These are phyloP conservation scores for Penicillium odoratum DNA, from an alignment of 495 filamentous ascomycete genomes.

Conservation along the genomic window DNA sequence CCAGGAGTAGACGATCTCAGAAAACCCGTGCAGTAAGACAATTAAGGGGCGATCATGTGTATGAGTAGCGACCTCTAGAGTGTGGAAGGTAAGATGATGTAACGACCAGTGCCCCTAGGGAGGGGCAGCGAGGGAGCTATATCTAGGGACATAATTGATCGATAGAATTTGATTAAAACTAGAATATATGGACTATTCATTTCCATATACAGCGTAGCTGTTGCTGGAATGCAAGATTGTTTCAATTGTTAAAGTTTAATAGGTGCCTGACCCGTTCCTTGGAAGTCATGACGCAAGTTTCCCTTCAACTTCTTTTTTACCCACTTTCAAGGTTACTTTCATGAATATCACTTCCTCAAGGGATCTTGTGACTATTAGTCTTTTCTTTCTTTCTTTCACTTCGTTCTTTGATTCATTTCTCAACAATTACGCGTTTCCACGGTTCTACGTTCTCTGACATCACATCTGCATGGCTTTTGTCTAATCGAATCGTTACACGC, in stretches of 20 bases:
- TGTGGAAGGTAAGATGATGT: slow-evolving; percentile 60
- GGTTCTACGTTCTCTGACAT: slow-evolving; percentile 2
- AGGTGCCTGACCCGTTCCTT: slow-evolving; percentile 18
- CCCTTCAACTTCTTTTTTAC: slow-evolving; percentile 4
- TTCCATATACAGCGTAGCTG: slow-evolving; percentile 2
- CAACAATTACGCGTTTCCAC: background rate
- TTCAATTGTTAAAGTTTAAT: slow-evolving; percentile 4
- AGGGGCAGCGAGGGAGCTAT: slow-evolving; percentile 47
- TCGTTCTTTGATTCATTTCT: slow-evolving; percentile 6
- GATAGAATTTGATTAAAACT: background rate
- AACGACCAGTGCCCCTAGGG: slow-evolving; percentile 48
- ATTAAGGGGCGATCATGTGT: slow-evolving; percentile 53
- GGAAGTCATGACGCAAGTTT: slow-evolving; percentile 38
- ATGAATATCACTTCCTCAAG: no score
- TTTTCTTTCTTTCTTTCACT: background rate
- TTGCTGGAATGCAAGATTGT: slow-evolving; percentile 22
- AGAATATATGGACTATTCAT: background rate
- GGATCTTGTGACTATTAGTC: background rate
- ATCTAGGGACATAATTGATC: slow-evolving; percentile 13
- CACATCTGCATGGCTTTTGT: slow-evolving; percentile 9
- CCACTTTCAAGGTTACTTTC: background rate
- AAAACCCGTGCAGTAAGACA: slow-evolving; percentile 65
- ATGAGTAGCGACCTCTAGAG: slow-evolving; percentile 49
- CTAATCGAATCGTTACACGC: slow-evolving; percentile 7
- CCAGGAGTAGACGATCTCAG: slow-evolving; percentile 71